phyloP scores from a whole-genome alignment of 2,329 filamentous ascomycete genomes.

The Aspergillus novoparasiticus region DNA sequence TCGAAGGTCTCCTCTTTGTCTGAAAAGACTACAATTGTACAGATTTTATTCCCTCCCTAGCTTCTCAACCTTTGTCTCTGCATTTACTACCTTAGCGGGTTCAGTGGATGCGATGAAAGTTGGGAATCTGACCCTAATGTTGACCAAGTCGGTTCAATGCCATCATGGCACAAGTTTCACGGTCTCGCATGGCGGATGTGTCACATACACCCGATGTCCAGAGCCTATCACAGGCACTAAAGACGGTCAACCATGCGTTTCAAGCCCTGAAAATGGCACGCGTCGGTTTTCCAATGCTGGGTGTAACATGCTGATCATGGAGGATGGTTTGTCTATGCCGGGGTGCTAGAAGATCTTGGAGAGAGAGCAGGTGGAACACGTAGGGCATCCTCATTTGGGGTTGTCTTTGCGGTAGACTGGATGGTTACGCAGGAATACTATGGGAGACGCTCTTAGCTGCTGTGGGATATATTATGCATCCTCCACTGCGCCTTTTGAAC shows the following conservation, averaged over 20 bases:
- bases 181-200: constrained; percentile 67
- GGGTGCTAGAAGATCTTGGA: constrained; percentile 36
- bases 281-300: constrained; percentile 59
- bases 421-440: constrained; percentile 20
- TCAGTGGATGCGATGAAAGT: constrained; percentile 62
- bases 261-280: constrained; percentile 44
- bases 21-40: constrained; percentile 50
- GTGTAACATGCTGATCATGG: constrained; percentile 63
- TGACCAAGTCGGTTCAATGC: constrained; percentile 65
- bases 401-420: constrained; percentile 52
- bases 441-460: constrained; percentile 1
- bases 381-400: constrained; percentile 52
- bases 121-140: constrained; percentile 94
- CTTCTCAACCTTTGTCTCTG: constrained; percentile 75
- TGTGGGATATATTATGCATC: constrained; percentile 18
- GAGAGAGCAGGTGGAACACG: constrained; percentile 56
- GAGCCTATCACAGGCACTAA: constrained; percentile 42
- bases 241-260: constrained; percentile 51
- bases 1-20: constrained; percentile 42
- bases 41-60: constrained; percentile 72
- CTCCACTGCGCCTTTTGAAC: constrained; percentile 33
- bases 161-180: constrained; percentile 61
- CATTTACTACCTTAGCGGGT: constrained; percentile 42
- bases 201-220: constrained; percentile 64
- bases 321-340: constrained; percentile 57